Base-by-base conservation (phyloP, 2,329 filamentous ascomycete species). In the Pseudopyrenochaeta lycopersici region DNA sequence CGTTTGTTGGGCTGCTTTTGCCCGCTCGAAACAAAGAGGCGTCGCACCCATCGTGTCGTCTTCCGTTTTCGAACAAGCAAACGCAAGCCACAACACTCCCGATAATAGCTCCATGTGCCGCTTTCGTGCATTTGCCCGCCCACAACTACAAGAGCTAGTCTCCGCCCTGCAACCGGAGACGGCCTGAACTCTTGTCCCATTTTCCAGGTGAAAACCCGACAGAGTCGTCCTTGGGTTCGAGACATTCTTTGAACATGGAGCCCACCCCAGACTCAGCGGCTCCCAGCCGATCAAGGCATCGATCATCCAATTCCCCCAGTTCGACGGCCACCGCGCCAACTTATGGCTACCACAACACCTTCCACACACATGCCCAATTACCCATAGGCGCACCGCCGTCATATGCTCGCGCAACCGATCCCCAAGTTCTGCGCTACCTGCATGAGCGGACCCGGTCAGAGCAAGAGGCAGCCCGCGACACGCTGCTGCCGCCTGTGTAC, bases 291-390 rank as follows among this genome's bases (percentile, higher is more conserved):
- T 29, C 52, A 33, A 56, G 60, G 14, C 46, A 52, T 38, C 63
- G 67, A 41, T 49, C 66, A 39, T 59, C 53, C 38, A 63, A 63
- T 51, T 31, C 56, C 10, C 41, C 63, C 4, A 56, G 30, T 40
- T 49, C 63, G 40, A 56, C 62, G 7, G 49, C 62, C 4, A 52
- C 56, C 23, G 58, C 64, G 29, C 71, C 68, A 15, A 74, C 67
- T 31, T 76, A 76, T 53, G 75, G 75, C 46, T 78, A 78, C 64
- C 74, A 77, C 69, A 77, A 78, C 62, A 76, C 74, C 42, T 77
- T 76, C 63, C 75, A 77, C 62, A 76, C 73, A 10, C 74, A 77
- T 52, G 63, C 67, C 18, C 65, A 68, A 35, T 60, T 71, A 10
- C 60, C 64, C 15, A 48, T 64, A 17, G 56, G 64, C 20, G 45